These are phyloP conservation scores for Bruguiera hainesii DNA, from an alignment of 441 rosid genomes.

Conservation along the genomic window DNA sequence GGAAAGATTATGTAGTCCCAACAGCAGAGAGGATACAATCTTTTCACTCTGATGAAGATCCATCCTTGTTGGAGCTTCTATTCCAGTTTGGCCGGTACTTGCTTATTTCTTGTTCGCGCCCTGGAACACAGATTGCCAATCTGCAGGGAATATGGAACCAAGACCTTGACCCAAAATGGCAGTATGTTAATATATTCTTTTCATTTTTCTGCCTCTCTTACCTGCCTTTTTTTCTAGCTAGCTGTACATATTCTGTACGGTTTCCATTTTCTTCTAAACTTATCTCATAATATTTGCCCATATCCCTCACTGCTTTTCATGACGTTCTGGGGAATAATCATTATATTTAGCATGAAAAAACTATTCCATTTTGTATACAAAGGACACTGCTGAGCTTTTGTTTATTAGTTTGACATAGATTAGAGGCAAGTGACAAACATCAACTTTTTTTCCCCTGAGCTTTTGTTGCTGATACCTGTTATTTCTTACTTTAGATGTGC, in stretches of 20 bases:
- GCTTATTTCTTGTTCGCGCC: conserved; percentile 82
- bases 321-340: background rate
- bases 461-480: conserved; percentile 10
- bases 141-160: conserved; percentile 94
- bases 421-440: background rate
- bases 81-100: conserved; percentile 92
- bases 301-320: background rate
- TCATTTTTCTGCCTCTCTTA: background rate
- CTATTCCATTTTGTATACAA: background rate
- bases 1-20: conserved; percentile 32
- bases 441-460: too few relatives aligned
- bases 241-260: background rate
- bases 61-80: conserved; percentile 78
- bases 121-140: conserved; percentile 89
- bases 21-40: conserved; percentile 80
- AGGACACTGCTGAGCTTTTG: background rate
- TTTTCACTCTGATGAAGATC: conserved; percentile 78
- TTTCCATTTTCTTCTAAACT: background rate
- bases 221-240: background rate
- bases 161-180: conserved; percentile 78
- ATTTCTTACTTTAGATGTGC: conserved; percentile 51
- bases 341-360: too few relatives aligned
- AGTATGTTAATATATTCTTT: conserved; percentile 42
- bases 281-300: background rate
- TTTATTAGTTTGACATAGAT: background rate